A percentile compares a stretch with the other conserved stretches of the same genome.
These are phyloP conservation scores for Rhodofomes roseus DNA, from an alignment of 1,284 basidiomycete genomes.

Conservation along the genomic window DNA sequence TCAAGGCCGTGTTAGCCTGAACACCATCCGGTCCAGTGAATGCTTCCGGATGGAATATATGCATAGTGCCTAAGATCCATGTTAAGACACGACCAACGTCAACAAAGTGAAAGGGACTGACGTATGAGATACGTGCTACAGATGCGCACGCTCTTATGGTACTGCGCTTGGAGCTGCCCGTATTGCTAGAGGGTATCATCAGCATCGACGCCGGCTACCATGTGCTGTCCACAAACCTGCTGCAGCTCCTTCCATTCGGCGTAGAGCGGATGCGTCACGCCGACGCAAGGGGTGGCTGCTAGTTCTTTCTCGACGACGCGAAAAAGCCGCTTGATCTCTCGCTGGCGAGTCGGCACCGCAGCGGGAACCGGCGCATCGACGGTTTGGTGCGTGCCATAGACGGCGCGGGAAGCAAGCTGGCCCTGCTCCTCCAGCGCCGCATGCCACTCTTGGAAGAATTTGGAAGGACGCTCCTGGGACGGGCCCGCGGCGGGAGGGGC, in stretches of 20 bases:
- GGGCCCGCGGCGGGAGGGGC: background rate
- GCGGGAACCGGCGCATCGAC: background rate
- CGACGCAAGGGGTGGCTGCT: background rate
- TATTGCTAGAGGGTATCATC: background rate
- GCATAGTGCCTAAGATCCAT: background rate
- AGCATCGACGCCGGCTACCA: background rate
- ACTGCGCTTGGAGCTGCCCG: background rate
- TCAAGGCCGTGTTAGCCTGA: background rate
- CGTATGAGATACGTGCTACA: background rate
- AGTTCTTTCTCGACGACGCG: background rate
- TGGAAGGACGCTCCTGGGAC: background rate
- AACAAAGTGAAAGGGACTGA: background rate
- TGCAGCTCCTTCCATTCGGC: slow-evolving; percentile 1
- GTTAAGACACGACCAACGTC: background rate
- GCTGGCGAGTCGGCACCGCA: background rate
- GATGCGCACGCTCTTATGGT: background rate
- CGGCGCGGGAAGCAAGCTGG: background rate
- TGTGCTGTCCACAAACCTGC: background rate
- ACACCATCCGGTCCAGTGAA: background rate
- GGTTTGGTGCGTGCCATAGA: background rate
- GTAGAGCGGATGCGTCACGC: background rate
- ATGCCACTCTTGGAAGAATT: background rate
- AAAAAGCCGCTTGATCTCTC: slow-evolving; percentile 1
- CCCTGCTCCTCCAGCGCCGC: background rate
- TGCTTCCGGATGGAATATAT: background rate